Evolutionary conservation across 805 yeast genomes (phyloP), one percentile per base, ranked within the genome.

Genomic region (Spathaspora gorwiae): DNA sequence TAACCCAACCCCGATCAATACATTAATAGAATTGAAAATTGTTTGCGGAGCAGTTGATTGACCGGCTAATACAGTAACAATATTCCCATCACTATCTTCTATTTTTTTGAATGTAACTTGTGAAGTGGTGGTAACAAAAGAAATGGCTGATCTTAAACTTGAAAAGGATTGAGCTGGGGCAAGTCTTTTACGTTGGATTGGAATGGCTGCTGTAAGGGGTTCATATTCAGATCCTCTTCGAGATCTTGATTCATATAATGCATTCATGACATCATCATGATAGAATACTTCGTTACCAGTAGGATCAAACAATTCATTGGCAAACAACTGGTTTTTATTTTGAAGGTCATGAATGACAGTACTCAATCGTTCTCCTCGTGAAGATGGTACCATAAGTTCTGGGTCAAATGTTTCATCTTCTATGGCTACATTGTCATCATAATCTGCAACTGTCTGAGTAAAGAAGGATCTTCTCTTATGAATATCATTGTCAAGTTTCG

Each of bases 11-110:
- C 89, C 89, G 43, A 83, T 79, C 41, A 83, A 68, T 8, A 80
- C 80, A 56, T 83, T 83, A 44, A 83, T 81, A 1, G 90, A 82
- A 54, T 87, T 87, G 70, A 86, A 84, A 5, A 84, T 67, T 0
- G 95, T 86, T 59, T 86, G 95, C 1, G 86, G 83, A 9, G 81
- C 84, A 0, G 88, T 83, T 3, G 95, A 86, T 60, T 85, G 89
- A 35, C 96, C 95, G 1, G 84, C 86, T 41, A 84, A 67, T 48
- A 86, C 80, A 2, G 90, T 83, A 36, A 84, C 76, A 4, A 82
- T 68, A 46, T 80, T 78, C 6, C 95, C 95, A 52, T 83, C 82
- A 45, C 73, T 66, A 45, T 82, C 84, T 58, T 87, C 94, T 19
- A 87, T 78, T 56, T 78, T 79, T 54, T 78, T 79, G 46, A 83